These are phyloP conservation scores for Sarocladium strictum DNA, from an alignment of 2,329 filamentous ascomycete species.

Conservation along the genomic window DNA sequence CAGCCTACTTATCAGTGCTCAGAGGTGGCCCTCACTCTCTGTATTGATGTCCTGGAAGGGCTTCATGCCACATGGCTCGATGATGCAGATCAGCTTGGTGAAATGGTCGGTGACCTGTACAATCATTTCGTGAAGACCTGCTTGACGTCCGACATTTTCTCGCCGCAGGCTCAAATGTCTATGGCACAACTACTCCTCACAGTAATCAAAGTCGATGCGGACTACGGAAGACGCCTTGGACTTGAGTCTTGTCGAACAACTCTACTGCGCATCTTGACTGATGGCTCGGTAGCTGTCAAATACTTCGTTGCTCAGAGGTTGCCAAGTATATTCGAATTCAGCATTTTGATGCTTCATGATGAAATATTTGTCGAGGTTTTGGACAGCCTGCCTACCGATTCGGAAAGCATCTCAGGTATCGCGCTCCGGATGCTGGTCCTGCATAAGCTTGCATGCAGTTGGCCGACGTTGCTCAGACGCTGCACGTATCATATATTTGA, in stretches of 20 bases:
- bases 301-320: conserved; percentile 66
- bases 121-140: conserved; percentile 65
- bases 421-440: conserved; percentile 75
- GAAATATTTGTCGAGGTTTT: conserved; percentile 79
- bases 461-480: conserved; percentile 79
- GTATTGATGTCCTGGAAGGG: conserved; percentile 61
- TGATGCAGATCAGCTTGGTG: conserved; percentile 53
- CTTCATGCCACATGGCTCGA: conserved; percentile 60
- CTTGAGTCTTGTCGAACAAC: conserved; percentile 60
- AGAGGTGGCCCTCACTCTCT: conserved; percentile 64
- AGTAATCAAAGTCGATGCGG: conserved; percentile 60
- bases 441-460: conserved; percentile 69
- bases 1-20: conserved; percentile 62
- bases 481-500: conserved; percentile 95
- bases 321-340: conserved; percentile 71
- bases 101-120: conserved; percentile 70
- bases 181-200: conserved; percentile 64
- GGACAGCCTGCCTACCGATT: conserved; percentile 68
- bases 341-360: conserved; percentile 77
- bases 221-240: conserved; percentile 56
- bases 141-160: conserved; percentile 63
- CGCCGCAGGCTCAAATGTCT: conserved; percentile 59
- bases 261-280: conserved; percentile 65
- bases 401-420: conserved; percentile 72
- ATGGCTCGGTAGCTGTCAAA: conserved; percentile 65